These are phyloP conservation scores for Hemileccinum rubropunctum DNA, from an alignment of 768 basidiomycete species.

Conservation along the genomic window DNA sequence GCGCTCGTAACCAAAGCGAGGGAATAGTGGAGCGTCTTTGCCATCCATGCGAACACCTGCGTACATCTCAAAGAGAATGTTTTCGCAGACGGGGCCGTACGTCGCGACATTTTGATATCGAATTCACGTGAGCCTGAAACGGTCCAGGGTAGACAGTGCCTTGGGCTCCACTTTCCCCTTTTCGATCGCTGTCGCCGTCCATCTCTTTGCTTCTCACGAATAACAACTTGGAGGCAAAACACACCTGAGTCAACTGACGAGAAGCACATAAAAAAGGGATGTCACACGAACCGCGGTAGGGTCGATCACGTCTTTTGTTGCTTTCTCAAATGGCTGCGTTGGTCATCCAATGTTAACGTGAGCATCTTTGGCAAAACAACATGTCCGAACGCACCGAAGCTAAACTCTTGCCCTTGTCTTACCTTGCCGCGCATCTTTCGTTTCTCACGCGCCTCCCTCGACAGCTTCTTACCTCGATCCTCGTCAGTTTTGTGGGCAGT, in stretches of 20 bases:
- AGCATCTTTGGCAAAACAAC: no score
- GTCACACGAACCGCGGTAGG: constrained; percentile 56
- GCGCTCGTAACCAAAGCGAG: no score
- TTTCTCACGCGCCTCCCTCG: constrained; percentile 47
- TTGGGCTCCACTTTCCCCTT: no score
- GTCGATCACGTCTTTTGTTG: constrained; percentile 93
- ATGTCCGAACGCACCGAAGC: constrained; percentile 39
- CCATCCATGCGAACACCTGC: no score
- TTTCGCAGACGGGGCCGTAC: no score
- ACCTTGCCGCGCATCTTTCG: constrained; percentile 87
- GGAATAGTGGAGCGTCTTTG: no score
- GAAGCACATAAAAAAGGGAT: no score
- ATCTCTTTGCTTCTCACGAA: no score
- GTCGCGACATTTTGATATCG: not conserved
- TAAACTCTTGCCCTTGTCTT: constrained; percentile 77
- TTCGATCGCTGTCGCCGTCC: no score
- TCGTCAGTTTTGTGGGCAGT: constrained; percentile 55
- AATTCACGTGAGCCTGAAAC: constrained; percentile 29
- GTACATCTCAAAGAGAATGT: no score
- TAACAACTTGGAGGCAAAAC: no score
- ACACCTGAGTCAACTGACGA: no score
- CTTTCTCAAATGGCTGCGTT: constrained; percentile 69
- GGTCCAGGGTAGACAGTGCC: constrained; percentile 25
- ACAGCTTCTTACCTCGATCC: constrained; percentile 24
- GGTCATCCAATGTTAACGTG: not conserved